Conservation (phyloP, 768 basidiomycete species). For the Rhizopogon sp. region DNA sequence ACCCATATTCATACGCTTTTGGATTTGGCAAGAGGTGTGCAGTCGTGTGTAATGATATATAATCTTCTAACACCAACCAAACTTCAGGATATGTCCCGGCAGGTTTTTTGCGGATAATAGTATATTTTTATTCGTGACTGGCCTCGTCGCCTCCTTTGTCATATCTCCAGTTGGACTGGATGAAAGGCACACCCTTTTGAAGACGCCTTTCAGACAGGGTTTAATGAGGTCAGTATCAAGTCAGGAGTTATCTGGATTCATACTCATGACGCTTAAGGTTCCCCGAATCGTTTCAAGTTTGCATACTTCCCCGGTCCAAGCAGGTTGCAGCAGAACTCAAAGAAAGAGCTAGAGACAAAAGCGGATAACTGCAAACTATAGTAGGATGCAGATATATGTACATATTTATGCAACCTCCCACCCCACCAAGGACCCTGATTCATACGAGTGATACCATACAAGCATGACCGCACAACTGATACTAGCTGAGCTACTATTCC, state of each 20-base stretch:
- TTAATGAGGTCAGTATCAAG: not conserved
- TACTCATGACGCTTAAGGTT: not conserved
- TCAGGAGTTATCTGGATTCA: not conserved
- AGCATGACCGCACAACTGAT: too few species aligned
- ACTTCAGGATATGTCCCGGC: not conserved
- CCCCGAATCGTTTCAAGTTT: not conserved
- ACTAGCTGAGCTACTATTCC: too few species aligned
- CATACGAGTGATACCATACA: too few species aligned
- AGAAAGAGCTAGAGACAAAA: not conserved
- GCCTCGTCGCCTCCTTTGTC: not conserved
- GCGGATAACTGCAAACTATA: too few species aligned
- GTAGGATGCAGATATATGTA: too few species aligned
- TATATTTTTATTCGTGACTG: not conserved
- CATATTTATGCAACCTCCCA: too few species aligned
- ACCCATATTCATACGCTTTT: conserved; percentile 1
- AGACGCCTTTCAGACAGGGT: not conserved
- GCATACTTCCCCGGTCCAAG: not conserved
- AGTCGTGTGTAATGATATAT: not conserved
- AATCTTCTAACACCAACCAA: not conserved
- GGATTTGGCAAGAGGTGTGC: conserved; percentile 1
- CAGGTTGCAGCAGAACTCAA: not conserved
- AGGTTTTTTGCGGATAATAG: not conserved
- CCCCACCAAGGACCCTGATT: too few species aligned
- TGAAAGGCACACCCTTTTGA: not conserved
- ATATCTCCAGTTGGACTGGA: not conserved